Conservation (phyloP, 1,139 yeast species). For the Casaregolazyma suthepensis region DNA sequence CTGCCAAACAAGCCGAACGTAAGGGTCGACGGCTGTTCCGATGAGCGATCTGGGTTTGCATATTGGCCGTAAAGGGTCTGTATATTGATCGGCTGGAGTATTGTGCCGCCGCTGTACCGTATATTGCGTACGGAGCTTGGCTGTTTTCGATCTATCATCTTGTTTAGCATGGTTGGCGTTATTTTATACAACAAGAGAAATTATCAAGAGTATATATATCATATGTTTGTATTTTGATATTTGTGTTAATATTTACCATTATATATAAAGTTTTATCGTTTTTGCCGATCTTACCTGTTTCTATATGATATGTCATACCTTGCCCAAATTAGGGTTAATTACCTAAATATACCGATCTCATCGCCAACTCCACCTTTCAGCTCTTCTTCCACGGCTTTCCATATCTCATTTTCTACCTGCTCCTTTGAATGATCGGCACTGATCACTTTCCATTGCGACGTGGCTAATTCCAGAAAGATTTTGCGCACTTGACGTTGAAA, state of each 20-base stretch:
- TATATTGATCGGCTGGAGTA: neutral
- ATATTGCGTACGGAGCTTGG: too few species aligned
- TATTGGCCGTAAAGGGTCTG: neutral
- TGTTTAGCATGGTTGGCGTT: neutral
- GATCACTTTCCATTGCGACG: conserved; percentile 28
- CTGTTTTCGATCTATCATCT: neutral
- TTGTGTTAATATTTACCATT: too few species aligned
- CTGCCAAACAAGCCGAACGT: conserved; percentile 4
- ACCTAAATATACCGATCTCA: neutral
- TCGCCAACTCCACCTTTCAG: neutral
- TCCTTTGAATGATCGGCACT: conserved; percentile 61
- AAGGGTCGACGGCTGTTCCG: neutral
- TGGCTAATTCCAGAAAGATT: conserved; percentile 48
- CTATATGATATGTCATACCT: neutral
- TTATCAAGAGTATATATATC: neutral
- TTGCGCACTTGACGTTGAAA: conserved; percentile 66
- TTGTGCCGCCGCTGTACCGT: neutral
- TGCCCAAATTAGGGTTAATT: neutral
- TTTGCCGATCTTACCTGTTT: neutral
- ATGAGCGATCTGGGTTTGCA: neutral
- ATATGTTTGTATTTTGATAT: neutral
- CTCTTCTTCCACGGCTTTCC: conserved; percentile 14
- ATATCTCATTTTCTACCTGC: conserved; percentile 40
- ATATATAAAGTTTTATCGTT: neutral
- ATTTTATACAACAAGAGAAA: neutral